Evolutionary conservation across 2,329 filamentous ascomycete genomes (phyloP), one percentile per base, ranked within the genome.

Genomic region (Sphaerulina musiva): DNA sequence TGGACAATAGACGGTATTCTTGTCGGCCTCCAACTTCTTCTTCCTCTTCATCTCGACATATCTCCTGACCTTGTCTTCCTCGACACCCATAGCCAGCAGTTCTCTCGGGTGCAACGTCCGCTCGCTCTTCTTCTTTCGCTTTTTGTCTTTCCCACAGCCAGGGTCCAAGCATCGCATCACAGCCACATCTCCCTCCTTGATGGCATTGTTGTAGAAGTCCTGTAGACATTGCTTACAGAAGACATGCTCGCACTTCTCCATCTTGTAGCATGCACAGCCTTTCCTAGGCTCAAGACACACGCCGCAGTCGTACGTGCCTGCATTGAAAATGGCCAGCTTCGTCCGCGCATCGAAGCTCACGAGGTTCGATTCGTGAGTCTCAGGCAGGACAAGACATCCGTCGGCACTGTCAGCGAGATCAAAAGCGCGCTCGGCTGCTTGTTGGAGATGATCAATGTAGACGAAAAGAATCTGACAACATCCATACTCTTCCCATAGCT

Each of bases 241-340:
- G 38, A 97, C 89, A 68, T 98, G 92, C 0, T 82, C 83, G 69
- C 93, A 98, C 55, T 85, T 83, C 44, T 86, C 72, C 78, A 97
- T 84, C 41, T 82, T 81, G 72, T 97, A 87, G 69, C 93, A 62
- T 12, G 77, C 80, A 0, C 75, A 72, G 1, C 93, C 93, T 69
- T 95, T 96, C 71, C 95, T 95, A 0, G 90, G 90, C 69, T 97
- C 92, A 45, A 96, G 72, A 67, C 91, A 96, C 46, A 97, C 80
- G 1, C 86, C 88, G 61, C 92, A 97, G 49, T 91, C 83, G 66
- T 93, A 96, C 0, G 89, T 95, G 63, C 85, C 86, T 61, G 82
- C 83, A 56, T 93, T 85, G 67, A 96, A 97, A 0, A 83, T 82
- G 20, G 82, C 81, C 51, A 82, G 81, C 66, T 86, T 86, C 6